Evolutionary conservation across 108 stramenopile species (phyloP).

Genomic region (Nannochloropsis gaditana): DNA sequence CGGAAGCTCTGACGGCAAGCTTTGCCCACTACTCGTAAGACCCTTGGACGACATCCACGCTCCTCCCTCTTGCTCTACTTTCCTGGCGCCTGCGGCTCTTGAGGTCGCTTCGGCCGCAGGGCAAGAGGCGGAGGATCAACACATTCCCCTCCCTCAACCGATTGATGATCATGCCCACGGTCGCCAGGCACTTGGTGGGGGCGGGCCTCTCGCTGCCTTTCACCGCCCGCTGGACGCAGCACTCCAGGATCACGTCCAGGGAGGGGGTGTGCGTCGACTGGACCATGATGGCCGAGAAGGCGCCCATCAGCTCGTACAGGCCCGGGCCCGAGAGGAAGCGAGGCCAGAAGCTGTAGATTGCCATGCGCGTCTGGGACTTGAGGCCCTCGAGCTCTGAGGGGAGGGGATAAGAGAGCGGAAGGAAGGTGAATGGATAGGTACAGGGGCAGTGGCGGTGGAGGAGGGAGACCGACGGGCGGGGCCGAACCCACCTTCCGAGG

Average conservation of each 20-base stretch:
- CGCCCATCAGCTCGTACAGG: neutral
- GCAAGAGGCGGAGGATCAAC: neutral
- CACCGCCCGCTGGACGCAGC: neutral
- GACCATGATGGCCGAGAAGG: neutral
- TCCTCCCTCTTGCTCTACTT: neutral
- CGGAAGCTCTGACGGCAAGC: no score
- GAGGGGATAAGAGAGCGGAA: neutral
- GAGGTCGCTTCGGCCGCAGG: neutral
- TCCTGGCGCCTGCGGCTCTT: neutral
- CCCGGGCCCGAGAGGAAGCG: neutral
- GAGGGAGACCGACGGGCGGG: neutral
- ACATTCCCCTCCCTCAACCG: neutral
- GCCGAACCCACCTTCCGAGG: neutral
- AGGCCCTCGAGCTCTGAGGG: neutral
- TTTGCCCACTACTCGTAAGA: no score
- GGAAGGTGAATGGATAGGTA: neutral
- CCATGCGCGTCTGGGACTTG: neutral
- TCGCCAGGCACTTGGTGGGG: neutral
- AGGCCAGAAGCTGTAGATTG: neutral
- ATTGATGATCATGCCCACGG: neutral
- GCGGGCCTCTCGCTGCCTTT: neutral
- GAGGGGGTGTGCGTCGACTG: neutral
- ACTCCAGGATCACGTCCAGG: neutral
- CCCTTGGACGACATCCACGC: neutral
- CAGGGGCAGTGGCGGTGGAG: neutral